Evolutionary conservation across 2,329 filamentous ascomycete species (phyloP).

Genomic region (Talaromyces albobiverticillius): DNA sequence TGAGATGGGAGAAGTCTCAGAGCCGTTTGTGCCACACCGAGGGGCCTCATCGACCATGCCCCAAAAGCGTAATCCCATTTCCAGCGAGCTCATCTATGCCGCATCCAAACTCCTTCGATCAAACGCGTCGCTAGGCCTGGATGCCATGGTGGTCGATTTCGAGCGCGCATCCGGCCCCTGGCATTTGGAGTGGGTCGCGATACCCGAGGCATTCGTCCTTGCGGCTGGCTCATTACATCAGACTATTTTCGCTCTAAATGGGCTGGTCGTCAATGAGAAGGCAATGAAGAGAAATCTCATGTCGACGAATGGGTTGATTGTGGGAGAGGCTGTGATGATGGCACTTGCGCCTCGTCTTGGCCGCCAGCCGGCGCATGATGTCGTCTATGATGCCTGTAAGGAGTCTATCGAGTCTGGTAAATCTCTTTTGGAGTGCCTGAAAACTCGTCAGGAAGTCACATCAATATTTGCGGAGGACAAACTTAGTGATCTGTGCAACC

Average conservation of each 20-base stretch:
- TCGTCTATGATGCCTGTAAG: constrained; percentile 56
- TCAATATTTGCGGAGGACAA: constrained; percentile 43
- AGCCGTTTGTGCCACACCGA: constrained; percentile 55
- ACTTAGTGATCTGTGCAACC: constrained; percentile 56
- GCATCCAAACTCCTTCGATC: constrained; percentile 54
- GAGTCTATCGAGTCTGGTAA: constrained; percentile 46
- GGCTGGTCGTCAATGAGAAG: constrained; percentile 50
- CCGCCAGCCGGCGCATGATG: constrained; percentile 53
- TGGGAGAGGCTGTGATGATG: constrained; percentile 62
- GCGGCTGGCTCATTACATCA: constrained; percentile 54
- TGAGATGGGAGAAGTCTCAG: constrained; percentile 54
- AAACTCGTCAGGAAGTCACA: constrained; percentile 35
- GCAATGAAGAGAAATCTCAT: constrained; percentile 52
- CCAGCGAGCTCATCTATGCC: constrained; percentile 55
- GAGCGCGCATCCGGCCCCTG: constrained; percentile 58
- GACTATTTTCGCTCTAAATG: constrained; percentile 52
- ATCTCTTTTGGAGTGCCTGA: constrained; percentile 44
- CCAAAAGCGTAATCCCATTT: constrained; percentile 59
- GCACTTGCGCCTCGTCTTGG: constrained; percentile 53
- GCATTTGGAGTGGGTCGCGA: constrained; percentile 59
- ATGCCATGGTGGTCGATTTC: constrained; percentile 58
- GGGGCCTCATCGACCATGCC: constrained; percentile 58
- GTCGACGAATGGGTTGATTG: constrained; percentile 53
- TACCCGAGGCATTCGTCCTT: constrained; percentile 55
- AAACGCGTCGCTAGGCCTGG: constrained; percentile 52